Evolutionary conservation across 768 basidiomycete genomes (phyloP).

Genomic region (Leucosporidium yakuticum): DNA sequence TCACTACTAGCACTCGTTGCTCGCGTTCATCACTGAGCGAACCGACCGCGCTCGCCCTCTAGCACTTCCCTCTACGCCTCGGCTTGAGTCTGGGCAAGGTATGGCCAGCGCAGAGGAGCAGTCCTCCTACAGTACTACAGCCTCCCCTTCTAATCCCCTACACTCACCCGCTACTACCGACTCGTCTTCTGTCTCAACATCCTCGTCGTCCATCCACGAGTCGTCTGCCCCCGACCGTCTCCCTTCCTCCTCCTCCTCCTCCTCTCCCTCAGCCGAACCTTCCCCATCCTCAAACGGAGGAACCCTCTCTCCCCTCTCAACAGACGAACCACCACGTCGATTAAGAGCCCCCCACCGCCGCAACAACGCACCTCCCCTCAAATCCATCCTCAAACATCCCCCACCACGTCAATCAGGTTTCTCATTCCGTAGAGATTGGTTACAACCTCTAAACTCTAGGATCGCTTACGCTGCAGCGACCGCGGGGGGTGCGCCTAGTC

Average conservation of each 20-base stretch:
- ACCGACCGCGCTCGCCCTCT: background rate
- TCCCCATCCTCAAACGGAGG: background rate
- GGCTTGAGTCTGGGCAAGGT: no score
- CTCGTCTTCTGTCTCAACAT: no score
- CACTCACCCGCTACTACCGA: no score
- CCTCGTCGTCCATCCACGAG: no score
- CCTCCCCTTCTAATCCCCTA: no score
- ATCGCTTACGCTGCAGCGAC: slow-evolving; percentile 1
- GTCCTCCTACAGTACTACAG: no score
- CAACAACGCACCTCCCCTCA: slow-evolving; percentile 8
- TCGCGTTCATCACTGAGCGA: background rate
- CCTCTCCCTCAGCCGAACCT: background rate
- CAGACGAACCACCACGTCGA: background rate
- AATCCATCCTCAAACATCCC: slow-evolving; percentile 34
- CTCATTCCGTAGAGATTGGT: slow-evolving; percentile 36
- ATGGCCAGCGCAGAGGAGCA: no score
- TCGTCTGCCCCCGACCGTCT: no score
- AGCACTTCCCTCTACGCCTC: no score
- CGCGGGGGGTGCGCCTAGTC: no score
- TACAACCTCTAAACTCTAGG: slow-evolving; percentile 24
- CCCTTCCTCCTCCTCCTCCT: background rate
- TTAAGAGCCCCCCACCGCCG: background rate
- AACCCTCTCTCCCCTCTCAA: background rate
- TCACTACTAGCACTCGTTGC: no score
- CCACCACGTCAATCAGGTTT: slow-evolving; percentile 25